Evolutionary conservation across 495 filamentous ascomycete genomes (phyloP), one percentile per base, ranked within the genome.

Genomic region (Aspergillus indologenus): DNA sequence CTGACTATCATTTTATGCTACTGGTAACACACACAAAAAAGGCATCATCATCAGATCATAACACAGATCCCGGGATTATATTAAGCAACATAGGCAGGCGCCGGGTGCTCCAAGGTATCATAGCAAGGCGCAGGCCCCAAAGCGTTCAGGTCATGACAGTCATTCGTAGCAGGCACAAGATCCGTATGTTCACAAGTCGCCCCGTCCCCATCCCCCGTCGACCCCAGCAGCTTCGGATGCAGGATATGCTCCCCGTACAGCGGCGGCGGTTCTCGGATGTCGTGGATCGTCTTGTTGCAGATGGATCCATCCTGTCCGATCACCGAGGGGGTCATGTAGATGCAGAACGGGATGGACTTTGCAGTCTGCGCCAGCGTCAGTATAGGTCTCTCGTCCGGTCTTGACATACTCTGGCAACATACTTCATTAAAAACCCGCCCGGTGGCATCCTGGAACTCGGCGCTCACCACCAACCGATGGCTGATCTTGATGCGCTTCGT

Each of bases 1-100:
- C 19, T 55, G 7, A 11, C 2, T 55, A 40, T 61, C 67, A 70
- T 68, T 29, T 29, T 29, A 29, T 29, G 26, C 26, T 29, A 29
- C 26, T 29, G 9, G 26, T 29, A 29, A 3, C 26, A 9, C 26
- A 29, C 4, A 4, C 4, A 29, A 29, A 29, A 29, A 4, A 29
- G 9, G 3, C 3, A 29, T 29, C 26, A 29, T 29, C 26, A 9
- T 29, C 26, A 29, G n/a, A 29, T 29, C 26, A 29, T 29, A 4
- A 29, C 4, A 29, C 9, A 29, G 26, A 4, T 9, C 26, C 26
- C 3, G 9, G 26, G 2, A 11, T 14, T 15, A 8, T 40, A n/a
- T 40, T 15, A 40, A 40, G 12, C 34, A 11, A 40, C 34, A 40
- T 40, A 40, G 12, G 34, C 34, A 14, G 34, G 34, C 34, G 34